Base-by-base conservation (phyloP, 2,329 filamentous ascomycete genomes). In the Colletotrichum agaves region DNA sequence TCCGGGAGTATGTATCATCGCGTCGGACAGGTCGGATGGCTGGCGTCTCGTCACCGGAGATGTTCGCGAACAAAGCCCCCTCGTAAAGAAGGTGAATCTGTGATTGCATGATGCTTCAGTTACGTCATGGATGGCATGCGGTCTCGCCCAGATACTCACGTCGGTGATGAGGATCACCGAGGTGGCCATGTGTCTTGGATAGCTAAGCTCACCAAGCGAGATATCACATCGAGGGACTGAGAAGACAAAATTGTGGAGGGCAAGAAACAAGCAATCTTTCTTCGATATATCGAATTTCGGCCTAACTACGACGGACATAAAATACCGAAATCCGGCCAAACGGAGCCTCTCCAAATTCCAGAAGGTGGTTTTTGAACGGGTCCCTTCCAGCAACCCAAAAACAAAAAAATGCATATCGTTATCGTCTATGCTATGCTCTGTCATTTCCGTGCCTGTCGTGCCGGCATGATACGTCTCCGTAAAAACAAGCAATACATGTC, bases 401-500 rank as follows among this genome's bases (percentile, higher is more conserved):
- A 17, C 31, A 47, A 56, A 57, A 56, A 31, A 41, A 62, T 67
- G 66, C 66, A 62, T 50, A 69, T 69, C 66, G 57, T 69, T 44
- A 61, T 57, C 56, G 50, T 69, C 56, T 67, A 65, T 69, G 68
- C 61, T 69, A 69, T 70, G 65, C 65, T 68, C 53, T 65, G 56
- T 70, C 64, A 47, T 69, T 70, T 70, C 63, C 63, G 53, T 67
- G 65, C 55, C 65, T 70, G 65, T 69, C 68, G 65, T 70, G 55
- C 52, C 65, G 65, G 60, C 68, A 67, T 67, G 35, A 61, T 69
- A 37, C 66, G 66, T 66, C 57, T 67, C 65, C 49, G 41, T 69
- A 39, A 66, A 49, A 47, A 15, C 10, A 17, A 56, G 55, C 50
- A 53, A 53, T 31, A 52, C 55, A 61, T 62, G 46, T 68, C 55